Evolutionary conservation across 140 eudicot genomes (phyloP), one percentile per base, ranked within the genome.

Genomic region (Anethum foeniculum): DNA sequence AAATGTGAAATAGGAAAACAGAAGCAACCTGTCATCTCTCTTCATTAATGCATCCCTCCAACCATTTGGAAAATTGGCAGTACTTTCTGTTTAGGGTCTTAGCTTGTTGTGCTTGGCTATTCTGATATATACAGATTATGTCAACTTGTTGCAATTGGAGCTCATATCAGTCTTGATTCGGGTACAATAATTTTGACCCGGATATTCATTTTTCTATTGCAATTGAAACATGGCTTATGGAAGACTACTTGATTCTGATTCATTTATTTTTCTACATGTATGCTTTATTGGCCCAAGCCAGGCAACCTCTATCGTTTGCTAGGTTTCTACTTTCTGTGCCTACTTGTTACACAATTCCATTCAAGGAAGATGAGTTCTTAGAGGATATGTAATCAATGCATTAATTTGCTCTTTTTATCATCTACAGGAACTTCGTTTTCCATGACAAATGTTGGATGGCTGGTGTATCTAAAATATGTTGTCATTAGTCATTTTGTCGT

Each of bases 381-480:
- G 81, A 41, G 19, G 34, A 67, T 65, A 77, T 15, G 75, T 64
- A 51, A n/a, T 58, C 80, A 71, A 7, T 80, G 46, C 46, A 41
- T 41, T 41, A 4, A 41, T 41, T 41, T 41, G 46, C 1, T 41
- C 38, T 41, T 41, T 41, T 5, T 5, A 41, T 86, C 77, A 78
- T 80, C 77, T 80, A 34, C 78, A 78, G 65, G 82, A 79, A 84
- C 64, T 80, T 68, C 87, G 69, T 84, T 86, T 69, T 84, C 54
- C 80, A 71, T 86, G 87, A 85, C 87, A 90, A 92, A 85, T 73
- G 87, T 90, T 79, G 92, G 92, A 76, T 90, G 96, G 92, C 96
- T 92, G 58, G 81, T 90, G 72, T 90, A 88, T 80, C 80, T 87
- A 60, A 90, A 90, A 77, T 88, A 90, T 49, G 21, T 49, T 49